Evolutionary conservation across 768 basidiomycete species (phyloP), one percentile per base, ranked within the genome.

Genomic region (Calocera cornea): DNA sequence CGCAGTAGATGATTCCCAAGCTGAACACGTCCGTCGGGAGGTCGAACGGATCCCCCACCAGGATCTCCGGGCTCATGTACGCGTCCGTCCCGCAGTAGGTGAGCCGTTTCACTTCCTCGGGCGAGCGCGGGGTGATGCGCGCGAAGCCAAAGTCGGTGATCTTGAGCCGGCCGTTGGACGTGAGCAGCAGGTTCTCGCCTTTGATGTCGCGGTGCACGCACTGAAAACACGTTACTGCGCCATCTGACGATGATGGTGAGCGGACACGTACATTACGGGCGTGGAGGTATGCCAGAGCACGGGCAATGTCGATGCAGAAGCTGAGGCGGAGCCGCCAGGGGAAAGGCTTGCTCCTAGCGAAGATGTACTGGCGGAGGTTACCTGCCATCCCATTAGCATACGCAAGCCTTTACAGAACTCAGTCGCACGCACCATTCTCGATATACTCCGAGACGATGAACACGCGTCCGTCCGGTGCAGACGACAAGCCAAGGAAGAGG

Each of bases 91-190:
- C 90, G 69, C 87, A 90, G 76, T 92, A 92, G 0, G 90, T 92
- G 49, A 92, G 82, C 2, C 90, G 83, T 73, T 88, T 90, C 65
- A 81, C 83, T 78, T 98, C 95, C 70, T 95, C 94, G 67, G 87
- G 90, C 72, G 91, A 95, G 44, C 89, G 84, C 0, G 93, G 93
- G 0, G 92, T 92, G 72, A 98, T 97, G 38, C 95, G 84, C 2
- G 94, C 93, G 72, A 97, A 95, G 0, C 95, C 95, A 77, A 99
- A 99, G 74, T 99, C 95, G n/a, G 95, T 97, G 72, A 97, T 88
- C 80, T 98, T 99, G 73, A 98, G 82, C 49, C 95, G 86, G 24
- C 92, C 91, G 73, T 99, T 99, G 40, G 87, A 79, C 0, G 95
- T 97, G 24, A 97, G 87, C n/a, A 98, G 85, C 31, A 98, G 82